Base-by-base conservation (phyloP, 306 rosid genomes). In the Rubus idaeus region DNA sequence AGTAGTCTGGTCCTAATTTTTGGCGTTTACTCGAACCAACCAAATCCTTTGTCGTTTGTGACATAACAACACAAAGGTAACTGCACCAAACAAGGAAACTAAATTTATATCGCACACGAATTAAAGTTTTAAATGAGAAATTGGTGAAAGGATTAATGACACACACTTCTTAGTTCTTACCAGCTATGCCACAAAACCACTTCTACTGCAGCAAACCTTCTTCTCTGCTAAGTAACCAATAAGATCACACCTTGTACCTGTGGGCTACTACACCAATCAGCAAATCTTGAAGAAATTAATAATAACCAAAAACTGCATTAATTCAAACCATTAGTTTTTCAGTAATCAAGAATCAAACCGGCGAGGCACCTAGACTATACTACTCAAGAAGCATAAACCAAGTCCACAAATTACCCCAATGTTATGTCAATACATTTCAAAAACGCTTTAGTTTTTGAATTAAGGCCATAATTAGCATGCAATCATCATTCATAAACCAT, bases 1-100 rank as follows among this genome's bases (percentile, higher is more conserved):
- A 94, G 84, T 80, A 88, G 87, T 94, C 97, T 51, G 97, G 97
- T 78, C 91, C 95, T 26, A 79, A 70, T 80, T 83, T 83, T 69
- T 64, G 60, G 64, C 26, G 68, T 75, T 80, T 86, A 57, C 75
- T 79, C 60, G 83, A 79, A 76, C 68, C 80, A 68, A 42, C 75
- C 26, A 71, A 60, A 75, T 79, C 84, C 77, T 70, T 77, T 20
- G 86, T 73, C 57, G 76, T 75, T 77, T 84, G 77, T 71, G 98
- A 86, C 97, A 94, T 94, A 81, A 81, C 88, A 83, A 70, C 66
- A 75, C 69, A 77, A 87, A 66, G 73, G 73, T 73, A 70, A 77
- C 73, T 84, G 79, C 50, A 60, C 75, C 76, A 73, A 80, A 87
- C 10, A 79, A 37, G 77, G 37, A 58, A 83, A 60, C 85, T 70